Evolutionary conservation across 352 stramenopile genomes (phyloP).

Genomic region (Phytophthora niederhauseri): DNA sequence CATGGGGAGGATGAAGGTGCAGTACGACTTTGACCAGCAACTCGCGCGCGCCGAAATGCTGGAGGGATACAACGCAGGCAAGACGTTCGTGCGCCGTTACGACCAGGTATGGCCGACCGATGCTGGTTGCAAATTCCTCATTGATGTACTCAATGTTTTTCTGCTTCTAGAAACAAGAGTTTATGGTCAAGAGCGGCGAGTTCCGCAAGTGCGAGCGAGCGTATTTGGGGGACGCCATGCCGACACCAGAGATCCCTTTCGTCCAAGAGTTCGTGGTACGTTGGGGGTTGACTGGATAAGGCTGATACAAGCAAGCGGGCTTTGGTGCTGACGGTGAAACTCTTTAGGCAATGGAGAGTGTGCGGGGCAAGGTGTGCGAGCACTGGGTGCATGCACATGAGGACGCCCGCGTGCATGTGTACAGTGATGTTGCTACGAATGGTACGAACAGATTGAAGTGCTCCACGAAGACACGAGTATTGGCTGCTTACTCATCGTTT

Average conservation of each 20-base stretch:
- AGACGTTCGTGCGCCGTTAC: slow-evolving; percentile 74
- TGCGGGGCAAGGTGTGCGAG: slow-evolving; percentile 62
- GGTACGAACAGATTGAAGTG: slow-evolving; percentile 29
- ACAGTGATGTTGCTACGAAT: slow-evolving; percentile 48
- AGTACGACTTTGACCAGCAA: slow-evolving; percentile 70
- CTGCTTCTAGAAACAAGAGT: slow-evolving; percentile 54
- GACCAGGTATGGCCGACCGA: slow-evolving; percentile 33
- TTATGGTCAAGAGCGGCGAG: slow-evolving; percentile 73
- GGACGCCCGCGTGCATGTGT: slow-evolving; percentile 64
- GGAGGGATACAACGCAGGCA: slow-evolving; percentile 67
- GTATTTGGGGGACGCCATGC: slow-evolving; percentile 72
- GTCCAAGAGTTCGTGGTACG: slow-evolving; percentile 55
- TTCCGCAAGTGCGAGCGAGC: slow-evolving; percentile 75
- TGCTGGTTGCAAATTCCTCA: not conserved
- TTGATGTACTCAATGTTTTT: not conserved
- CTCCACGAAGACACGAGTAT: not conserved
- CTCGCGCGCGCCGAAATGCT: slow-evolving; percentile 66
- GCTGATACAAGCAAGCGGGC: not conserved
- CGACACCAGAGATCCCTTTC: slow-evolving; percentile 54
- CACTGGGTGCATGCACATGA: slow-evolving; percentile 66
- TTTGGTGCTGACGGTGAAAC: not conserved
- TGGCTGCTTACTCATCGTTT: not conserved
- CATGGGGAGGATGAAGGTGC: slow-evolving; percentile 54
- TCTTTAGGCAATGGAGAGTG: slow-evolving; percentile 56
- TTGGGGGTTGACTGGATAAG: not conserved